Base-by-base conservation (phyloP, 352 stramenopile species). In the Phytophthora constricta region DNA sequence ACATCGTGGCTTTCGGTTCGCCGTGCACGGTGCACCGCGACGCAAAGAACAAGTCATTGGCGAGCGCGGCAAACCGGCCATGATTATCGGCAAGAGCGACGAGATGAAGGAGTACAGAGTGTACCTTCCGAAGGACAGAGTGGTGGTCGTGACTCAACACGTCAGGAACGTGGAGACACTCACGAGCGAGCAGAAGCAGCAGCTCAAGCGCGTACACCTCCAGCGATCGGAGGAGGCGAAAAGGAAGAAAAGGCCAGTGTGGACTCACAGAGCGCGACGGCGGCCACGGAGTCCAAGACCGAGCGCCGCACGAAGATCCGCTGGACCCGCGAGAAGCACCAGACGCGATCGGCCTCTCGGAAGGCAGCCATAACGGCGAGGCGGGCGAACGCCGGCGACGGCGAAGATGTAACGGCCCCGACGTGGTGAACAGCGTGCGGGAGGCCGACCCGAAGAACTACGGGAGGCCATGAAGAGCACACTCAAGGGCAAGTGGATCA, bases 291-390 rank as follows among this genome's bases (percentile, higher is more conserved):
- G 13, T 39, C n/a, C 8, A 34, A 42, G 39, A 28, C 10, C 19
- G 28, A 27, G 33, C 20, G 25, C 14, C 54, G 51, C 1, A 13
- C 19, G 1, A 78, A 51, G 41, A 63, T 11, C 26, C 52, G 22
- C 52, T 74, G 45, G n/a, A 42, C 5, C 13, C 76, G 19, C 17
- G 56, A 39, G 58, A 72, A 42, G 70, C 60, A 50, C 55, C 74
- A 10, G 76, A 82, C 55, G 60, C 55, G 1, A 22, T 76, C 7
- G 27, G 65, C 57, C 1, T 59, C 65, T 51, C n/a, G 65, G 16
- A n/a, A 77, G 62, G 74, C n/a, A n/a, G n/a, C n/a, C n/a, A n/a
- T n/a, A n/a, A n/a, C 60, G 5, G 41, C n/a, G 41, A 22, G 13
- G 19, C 5, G 2, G 41, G n/a, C 1, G 41, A 47, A 26, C 41